phyloP scores from a whole-genome alignment of 2,329 filamentous ascomycete genomes.

The Fusarium lyarnte region DNA sequence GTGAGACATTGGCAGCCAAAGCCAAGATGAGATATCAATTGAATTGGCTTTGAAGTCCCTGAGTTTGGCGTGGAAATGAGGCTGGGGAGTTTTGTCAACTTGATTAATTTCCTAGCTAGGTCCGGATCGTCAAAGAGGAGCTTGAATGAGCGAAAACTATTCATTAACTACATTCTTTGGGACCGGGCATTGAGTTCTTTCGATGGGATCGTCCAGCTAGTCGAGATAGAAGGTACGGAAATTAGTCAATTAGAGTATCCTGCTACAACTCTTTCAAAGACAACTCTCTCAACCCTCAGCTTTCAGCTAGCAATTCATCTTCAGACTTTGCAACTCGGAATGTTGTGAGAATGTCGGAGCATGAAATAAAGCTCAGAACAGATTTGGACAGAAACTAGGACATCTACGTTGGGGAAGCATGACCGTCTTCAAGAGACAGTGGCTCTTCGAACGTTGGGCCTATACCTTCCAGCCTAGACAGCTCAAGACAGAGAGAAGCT shows the following conservation, averaged over 20 bases:
- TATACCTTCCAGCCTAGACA: neutral
- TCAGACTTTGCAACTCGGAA: fast-evolving
- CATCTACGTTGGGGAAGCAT: neutral
- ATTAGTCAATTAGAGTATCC: too few relatives aligned
- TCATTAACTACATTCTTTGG: too few relatives aligned
- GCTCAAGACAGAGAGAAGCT: fast-evolving
- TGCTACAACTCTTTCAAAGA: too few relatives aligned
- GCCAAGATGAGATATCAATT: neutral
- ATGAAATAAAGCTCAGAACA: neutral
- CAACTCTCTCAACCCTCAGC: too few relatives aligned
- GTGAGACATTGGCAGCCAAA: neutral
- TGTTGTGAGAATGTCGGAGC: fast-evolving
- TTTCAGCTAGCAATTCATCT: too few relatives aligned
- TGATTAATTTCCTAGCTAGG: neutral
- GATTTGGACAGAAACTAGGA: neutral
- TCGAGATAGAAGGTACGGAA: too few relatives aligned
- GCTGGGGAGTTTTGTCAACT: too few relatives aligned
- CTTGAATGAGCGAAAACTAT: too few relatives aligned
- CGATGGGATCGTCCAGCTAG: neutral
- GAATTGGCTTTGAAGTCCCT: fast-evolving
- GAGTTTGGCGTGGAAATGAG: neutral
- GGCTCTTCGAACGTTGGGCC: fast-evolving
- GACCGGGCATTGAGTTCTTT: neutral
- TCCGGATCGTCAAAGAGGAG: neutral
- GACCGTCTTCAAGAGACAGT: neutral